A percentile compares a stretch with the other conserved stretches of the same genome.
Conservation (phyloP, 306 rosid genomes). For the Dicorynia guianensis region DNA sequence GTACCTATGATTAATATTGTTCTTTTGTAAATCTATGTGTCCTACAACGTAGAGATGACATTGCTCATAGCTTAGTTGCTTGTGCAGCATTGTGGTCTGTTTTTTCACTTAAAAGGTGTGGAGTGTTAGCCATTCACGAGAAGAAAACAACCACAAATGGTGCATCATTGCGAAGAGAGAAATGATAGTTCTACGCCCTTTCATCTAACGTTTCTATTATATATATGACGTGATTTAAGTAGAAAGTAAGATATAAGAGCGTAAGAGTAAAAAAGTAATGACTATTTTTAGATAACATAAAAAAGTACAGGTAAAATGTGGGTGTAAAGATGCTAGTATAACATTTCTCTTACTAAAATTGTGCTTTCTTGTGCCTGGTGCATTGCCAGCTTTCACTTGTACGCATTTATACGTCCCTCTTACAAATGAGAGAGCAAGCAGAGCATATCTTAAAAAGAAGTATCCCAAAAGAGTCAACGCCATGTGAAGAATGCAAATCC, state of each 20-base stretch:
- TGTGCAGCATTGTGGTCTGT: slow-evolving; percentile 4
- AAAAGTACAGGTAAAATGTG: too few species aligned
- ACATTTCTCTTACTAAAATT: slow-evolving; percentile 15
- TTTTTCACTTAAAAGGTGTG: not conserved
- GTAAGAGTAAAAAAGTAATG: too few species aligned
- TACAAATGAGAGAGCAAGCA: slow-evolving; percentile 43
- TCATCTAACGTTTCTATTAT: too few species aligned
- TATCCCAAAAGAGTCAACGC: slow-evolving; percentile 2
- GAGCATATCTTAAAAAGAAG: slow-evolving; percentile 36
- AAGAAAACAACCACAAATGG: not conserved
- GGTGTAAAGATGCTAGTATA: too few species aligned
- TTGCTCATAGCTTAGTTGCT: not conserved
- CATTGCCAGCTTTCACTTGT: not conserved
- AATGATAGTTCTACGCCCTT: too few species aligned
- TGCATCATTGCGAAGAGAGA: not conserved
- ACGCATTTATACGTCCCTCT: slow-evolving; percentile 2
- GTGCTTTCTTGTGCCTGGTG: not conserved
- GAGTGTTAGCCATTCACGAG: not conserved
- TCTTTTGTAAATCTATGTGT: not conserved
- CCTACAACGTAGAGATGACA: not conserved
- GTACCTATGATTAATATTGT: too few species aligned
- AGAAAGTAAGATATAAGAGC: too few species aligned
- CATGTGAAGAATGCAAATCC: slow-evolving; percentile 78
- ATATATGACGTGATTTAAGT: too few species aligned
- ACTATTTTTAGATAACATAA: too few species aligned